phyloP scores from a whole-genome alignment of 345 rosid genomes.

The Conringia planisiliqua region DNA sequence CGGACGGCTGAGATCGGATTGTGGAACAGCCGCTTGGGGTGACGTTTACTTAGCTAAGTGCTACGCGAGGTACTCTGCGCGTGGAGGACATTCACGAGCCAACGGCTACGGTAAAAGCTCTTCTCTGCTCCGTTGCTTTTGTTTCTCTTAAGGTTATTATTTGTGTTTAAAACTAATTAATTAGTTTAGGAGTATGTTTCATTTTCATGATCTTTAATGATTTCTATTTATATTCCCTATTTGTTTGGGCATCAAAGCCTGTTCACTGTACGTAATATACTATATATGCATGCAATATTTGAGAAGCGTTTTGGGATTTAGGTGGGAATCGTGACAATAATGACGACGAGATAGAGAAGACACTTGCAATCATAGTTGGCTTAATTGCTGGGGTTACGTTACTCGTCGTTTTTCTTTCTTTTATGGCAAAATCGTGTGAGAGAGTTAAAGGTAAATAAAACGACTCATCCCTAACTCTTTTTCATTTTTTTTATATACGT shows the following conservation, averaged over 20 bases:
- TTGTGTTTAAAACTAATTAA: neutral
- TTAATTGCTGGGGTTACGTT: constrained; percentile 81
- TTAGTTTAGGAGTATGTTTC: neutral
- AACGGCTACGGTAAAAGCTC: constrained; percentile 16
- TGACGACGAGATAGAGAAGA: no score
- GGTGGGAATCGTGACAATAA: no score
- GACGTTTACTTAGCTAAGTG: constrained; percentile 88
- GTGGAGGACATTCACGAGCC: constrained; percentile 52
- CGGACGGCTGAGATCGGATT: constrained; percentile 54
- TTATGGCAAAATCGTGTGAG: constrained; percentile 55
- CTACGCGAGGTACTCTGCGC: constrained; percentile 59
- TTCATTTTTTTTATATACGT: neutral
- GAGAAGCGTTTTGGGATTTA: no score
- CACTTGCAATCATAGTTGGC: constrained; percentile 38
- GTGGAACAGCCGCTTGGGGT: constrained; percentile 60
- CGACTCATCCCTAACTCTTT: neutral
- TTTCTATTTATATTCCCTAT: neutral
- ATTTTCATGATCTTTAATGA: neutral
- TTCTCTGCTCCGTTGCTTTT: neutral
- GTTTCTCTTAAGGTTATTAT: neutral
- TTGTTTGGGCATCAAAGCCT: neutral
- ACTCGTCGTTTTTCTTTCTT: constrained; percentile 67
- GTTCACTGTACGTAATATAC: no score
- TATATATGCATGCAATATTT: no score
- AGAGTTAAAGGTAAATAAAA: constrained; percentile 53